These are phyloP conservation scores for Antitrichia curtipendula DNA, from an alignment of 225 moss, liverwort and hornwort genomes.

Conservation along the genomic window DNA sequence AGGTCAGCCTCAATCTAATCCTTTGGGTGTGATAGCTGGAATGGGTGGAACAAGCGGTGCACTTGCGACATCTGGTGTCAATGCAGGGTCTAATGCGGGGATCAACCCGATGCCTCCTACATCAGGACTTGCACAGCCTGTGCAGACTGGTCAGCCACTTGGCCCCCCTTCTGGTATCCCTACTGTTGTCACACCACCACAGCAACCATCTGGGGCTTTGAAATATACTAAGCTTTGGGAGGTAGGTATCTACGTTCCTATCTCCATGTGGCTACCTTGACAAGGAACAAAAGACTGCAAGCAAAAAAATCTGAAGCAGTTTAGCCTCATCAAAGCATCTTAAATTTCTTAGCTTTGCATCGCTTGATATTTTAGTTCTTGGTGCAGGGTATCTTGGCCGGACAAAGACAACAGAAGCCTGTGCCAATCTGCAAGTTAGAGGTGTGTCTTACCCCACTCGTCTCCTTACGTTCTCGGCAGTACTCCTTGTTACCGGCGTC, in stretches of 20 bases:
- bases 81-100: conserved; percentile 4
- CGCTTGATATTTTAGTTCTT: neutral
- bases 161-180: conserved; percentile 22
- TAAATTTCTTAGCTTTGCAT: neutral
- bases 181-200: conserved; percentile 45
- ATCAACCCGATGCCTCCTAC: conserved; percentile 55
- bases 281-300: neutral
- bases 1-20: conserved; percentile 40
- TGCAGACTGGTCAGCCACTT: conserved; percentile 43
- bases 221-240: conserved; percentile 96
- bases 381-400: conserved; percentile 79
- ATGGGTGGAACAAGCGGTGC: conserved; percentile 25
- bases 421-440: conserved; percentile 93
- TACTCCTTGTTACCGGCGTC: neutral
- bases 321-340: neutral
- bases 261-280: neutral
- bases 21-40: conserved; percentile 35
- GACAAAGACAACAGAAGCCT: conserved; percentile 75
- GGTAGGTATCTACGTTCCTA: conserved; percentile 22
- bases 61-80: conserved; percentile 39
- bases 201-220: conserved; percentile 34
- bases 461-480: neutral
- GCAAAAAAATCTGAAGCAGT: neutral
- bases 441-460: conserved; percentile 25
- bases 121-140: conserved; percentile 51